Percentiles rank a stretch among this genome's conserved stretches.
phyloP scores from a whole-genome alignment of 768 basidiomycete species.

The Pulveroboletus sp. region DNA sequence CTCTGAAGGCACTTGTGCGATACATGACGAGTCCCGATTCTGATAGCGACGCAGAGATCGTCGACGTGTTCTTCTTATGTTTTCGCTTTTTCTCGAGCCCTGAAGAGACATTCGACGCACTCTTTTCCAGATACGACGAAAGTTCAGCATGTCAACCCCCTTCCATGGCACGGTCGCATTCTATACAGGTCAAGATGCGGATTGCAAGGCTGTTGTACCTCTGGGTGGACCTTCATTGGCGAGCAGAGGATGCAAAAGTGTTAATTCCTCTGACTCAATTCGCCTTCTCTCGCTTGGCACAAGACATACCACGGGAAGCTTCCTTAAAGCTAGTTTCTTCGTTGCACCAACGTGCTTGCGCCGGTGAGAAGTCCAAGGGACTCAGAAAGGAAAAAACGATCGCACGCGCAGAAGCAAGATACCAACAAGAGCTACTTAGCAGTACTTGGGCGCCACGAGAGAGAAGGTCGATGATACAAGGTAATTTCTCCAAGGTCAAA shows the following conservation, averaged over 20 bases:
- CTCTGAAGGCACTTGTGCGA: slow-evolving; percentile 40
- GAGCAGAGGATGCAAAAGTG: slow-evolving; percentile 40
- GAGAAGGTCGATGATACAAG: slow-evolving; percentile 27
- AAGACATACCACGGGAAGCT: slow-evolving; percentile 28
- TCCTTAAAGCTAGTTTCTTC: slow-evolving; percentile 26
- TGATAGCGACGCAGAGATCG: slow-evolving; percentile 39
- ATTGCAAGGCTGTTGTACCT: slow-evolving; percentile 55
- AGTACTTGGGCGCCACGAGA: slow-evolving; percentile 26
- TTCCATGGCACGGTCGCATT: slow-evolving; percentile 37
- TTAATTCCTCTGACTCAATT: slow-evolving; percentile 31
- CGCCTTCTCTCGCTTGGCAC: slow-evolving; percentile 26
- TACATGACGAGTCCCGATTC: slow-evolving; percentile 42
- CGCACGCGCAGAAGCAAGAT: slow-evolving; percentile 18
- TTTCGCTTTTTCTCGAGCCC: slow-evolving; percentile 67
- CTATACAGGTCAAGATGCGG: slow-evolving; percentile 49
- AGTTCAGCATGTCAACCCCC: slow-evolving; percentile 12
- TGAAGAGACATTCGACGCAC: slow-evolving; percentile 36
- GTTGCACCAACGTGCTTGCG: slow-evolving; percentile 25
- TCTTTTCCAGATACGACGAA: slow-evolving; percentile 50
- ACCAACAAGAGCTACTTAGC: slow-evolving; percentile 14
- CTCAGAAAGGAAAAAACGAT: slow-evolving; percentile 24
- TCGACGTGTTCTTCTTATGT: slow-evolving; percentile 58
- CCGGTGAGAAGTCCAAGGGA: slow-evolving; percentile 22
- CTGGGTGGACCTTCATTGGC: slow-evolving; percentile 76
- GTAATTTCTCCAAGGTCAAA: slow-evolving; percentile 25